These are phyloP conservation scores for Beauveria sp. DNA, from an alignment of 2,329 filamentous ascomycete genomes.

Conservation along the genomic window DNA sequence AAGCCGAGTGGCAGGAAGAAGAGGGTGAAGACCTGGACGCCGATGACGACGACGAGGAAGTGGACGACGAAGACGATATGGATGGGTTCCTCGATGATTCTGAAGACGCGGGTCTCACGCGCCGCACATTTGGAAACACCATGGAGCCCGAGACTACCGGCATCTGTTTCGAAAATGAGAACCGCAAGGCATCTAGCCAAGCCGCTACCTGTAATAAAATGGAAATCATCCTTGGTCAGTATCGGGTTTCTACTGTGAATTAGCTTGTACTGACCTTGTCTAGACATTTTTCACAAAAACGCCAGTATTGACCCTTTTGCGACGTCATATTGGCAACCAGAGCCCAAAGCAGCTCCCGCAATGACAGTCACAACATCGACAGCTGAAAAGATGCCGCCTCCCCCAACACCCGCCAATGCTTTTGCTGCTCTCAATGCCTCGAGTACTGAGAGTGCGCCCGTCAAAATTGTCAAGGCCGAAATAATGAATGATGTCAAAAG, in stretches of 20 bases:
- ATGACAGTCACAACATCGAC: conserved; percentile 8
- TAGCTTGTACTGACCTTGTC: background rate
- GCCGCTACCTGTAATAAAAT: conserved; percentile 57
- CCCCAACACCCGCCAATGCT: conserved; percentile 26
- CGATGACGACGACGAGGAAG: conserved; percentile 61
- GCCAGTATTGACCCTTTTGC: conserved; percentile 75
- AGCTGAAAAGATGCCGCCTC: conserved; percentile 23
- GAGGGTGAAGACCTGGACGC: conserved; percentile 61
- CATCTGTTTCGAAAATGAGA: conserved; percentile 69
- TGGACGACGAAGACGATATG: conserved; percentile 75
- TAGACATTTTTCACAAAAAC: conserved; percentile 32
- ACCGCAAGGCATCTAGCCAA: conserved; percentile 37
- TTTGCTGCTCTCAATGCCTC: conserved; percentile 26
- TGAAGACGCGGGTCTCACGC: conserved; percentile 54
- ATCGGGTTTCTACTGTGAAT: background rate
- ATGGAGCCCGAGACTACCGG: conserved; percentile 73
- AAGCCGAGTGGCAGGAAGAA: conserved; percentile 78
- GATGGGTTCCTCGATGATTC: conserved; percentile 85
- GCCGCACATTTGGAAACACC: conserved; percentile 56
- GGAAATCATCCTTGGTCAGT: conserved; percentile 65
- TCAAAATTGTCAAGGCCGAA: conserved; percentile 30
- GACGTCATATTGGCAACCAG: conserved; percentile 64
- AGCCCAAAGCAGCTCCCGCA: conserved; percentile 24
- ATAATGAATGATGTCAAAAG: conserved; percentile 34
- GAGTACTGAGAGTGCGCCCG: conserved; percentile 13